Evolutionary conservation across 2,329 filamentous ascomycete genomes (phyloP), one percentile per base, ranked within the genome.

Genomic region (Teratosphaeria gauchensis): DNA sequence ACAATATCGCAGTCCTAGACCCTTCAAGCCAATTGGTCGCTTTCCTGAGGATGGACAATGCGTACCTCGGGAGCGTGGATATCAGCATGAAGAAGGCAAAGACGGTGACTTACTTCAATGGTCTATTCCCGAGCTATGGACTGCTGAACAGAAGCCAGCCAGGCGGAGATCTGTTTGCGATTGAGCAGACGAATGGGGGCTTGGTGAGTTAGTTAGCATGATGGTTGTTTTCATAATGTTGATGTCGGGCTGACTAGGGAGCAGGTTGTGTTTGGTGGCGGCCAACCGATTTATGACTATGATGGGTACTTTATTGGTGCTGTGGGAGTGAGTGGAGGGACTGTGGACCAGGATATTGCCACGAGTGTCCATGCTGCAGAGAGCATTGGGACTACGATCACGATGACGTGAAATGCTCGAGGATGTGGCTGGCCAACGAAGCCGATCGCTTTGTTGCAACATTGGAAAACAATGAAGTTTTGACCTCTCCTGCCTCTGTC

Each of bases 11-110:
- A n/a, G 63, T 69, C 14, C 59, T 66, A 28, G 67, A 70, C 51
- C 66, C 67, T 19, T 65, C 63, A 3, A 63, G 62, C 21, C 58
- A 64, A 48, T 62, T 70, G 35, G 66, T 70, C 35, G 68, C 65
- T 19, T 68, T 70, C 60, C 60, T 69, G 24, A 63, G 66, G n/a
- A 70, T 67, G 65, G 68, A 69, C 59, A 68, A 69, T 56, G 64
- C 67, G 28, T 69, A 62, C 56, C 64, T 68, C 30, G 64, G 60
- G 32, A 66, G 61, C 53, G 63, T 68, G 48, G 66, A 69, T 56
- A 68, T 70, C 55, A 62, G 58, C 42, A 68, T 65, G 52, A 69
- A 68, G 61, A 69, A 70, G 54, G 67, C 68, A 14, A 64, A 66
- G 56, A 69, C 66, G 0, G 64, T 65, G 7, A 63, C 63, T n/a